A percentile compares a stretch with the other conserved stretches of the same genome.
phyloP scores from a whole-genome alignment of 352 stramenopile species.

The Pythium grandisporangium region DNA sequence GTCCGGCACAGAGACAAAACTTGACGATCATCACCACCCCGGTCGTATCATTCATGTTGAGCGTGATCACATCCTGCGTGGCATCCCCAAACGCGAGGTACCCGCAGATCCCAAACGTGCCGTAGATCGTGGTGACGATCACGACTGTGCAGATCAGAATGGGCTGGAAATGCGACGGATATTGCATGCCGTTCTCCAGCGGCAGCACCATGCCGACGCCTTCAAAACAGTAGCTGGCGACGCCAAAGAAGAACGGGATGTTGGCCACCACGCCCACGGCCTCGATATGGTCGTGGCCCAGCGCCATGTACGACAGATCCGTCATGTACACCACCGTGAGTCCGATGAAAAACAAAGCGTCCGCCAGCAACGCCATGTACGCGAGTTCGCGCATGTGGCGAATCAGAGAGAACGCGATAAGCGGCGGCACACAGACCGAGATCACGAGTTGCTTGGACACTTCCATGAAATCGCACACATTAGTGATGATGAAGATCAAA shows the following conservation, averaged over 20 bases:
- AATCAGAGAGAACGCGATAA: constrained; percentile 78
- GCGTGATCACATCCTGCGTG: constrained; percentile 83
- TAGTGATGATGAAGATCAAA: constrained; percentile 89
- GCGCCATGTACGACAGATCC: constrained; percentile 68
- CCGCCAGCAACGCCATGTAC: constrained; percentile 82
- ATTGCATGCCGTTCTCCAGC: constrained; percentile 80
- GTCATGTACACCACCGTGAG: constrained; percentile 76
- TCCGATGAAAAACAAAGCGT: constrained; percentile 83
- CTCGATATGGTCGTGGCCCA: constrained; percentile 41
- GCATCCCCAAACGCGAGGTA: constrained; percentile 81
- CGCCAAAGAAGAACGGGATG: constrained; percentile 82
- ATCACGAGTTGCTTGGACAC: constrained; percentile 48
- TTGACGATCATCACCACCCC: constrained; percentile 75
- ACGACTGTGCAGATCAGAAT: constrained; percentile 66
- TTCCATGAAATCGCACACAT: constrained; percentile 67
- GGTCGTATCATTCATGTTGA: constrained; percentile 72
- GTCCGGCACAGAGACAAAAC: constrained; percentile 71
- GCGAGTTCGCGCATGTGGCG: constrained; percentile 84
- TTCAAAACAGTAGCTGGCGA: constrained; percentile 89
- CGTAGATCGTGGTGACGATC: constrained; percentile 83
- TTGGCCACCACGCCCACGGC: constrained; percentile 43
- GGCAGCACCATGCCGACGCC: constrained; percentile 84
- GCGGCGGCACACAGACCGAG: constrained; percentile 40
- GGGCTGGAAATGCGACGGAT: constrained; percentile 62
- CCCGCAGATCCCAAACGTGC: constrained; percentile 77